A percentile compares a stretch with the other conserved stretches of the same genome.
Conservation (phyloP, 2,329 filamentous ascomycete species). For the Tolypocladium tropicale region DNA sequence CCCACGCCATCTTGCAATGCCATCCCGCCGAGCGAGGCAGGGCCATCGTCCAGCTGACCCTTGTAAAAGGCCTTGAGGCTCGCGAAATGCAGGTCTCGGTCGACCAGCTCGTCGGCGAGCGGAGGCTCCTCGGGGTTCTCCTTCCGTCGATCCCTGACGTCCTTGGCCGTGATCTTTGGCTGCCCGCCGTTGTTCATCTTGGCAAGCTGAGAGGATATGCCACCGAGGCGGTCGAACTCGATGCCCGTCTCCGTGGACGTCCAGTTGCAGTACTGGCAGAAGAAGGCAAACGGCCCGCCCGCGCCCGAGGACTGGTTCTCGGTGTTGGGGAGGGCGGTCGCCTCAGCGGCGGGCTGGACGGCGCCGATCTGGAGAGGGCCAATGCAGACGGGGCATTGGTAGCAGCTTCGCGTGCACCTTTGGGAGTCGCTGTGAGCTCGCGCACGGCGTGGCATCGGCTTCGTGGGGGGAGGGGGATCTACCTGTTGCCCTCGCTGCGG, state of each 20-base stretch:
- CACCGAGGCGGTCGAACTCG: constrained; percentile 79
- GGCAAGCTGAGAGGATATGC: constrained; percentile 70
- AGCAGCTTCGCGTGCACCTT: constrained; percentile 89
- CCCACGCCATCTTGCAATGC: constrained; percentile 31
- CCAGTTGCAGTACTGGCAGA: constrained; percentile 91
- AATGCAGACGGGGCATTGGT: constrained; percentile 84
- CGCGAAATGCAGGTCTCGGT: constrained; percentile 61
- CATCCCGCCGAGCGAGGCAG: constrained; percentile 39
- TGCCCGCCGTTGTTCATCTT: constrained; percentile 56
- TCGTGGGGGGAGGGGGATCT: constrained; percentile 14
- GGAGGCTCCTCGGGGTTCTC: constrained; percentile 28
- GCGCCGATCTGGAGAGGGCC: constrained; percentile 68
- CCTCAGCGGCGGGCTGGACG: constrained; percentile 46
- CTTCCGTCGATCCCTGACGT: constrained; percentile 41
- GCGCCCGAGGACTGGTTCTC: constrained; percentile 21
- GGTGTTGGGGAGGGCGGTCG: constrained; percentile 30
- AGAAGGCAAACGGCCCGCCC: constrained; percentile 60
- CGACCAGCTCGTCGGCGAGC: constrained; percentile 36
- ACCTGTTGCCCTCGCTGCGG: constrained; percentile 89
- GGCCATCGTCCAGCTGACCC: constrained; percentile 58
- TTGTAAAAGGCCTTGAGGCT: constrained; percentile 75
- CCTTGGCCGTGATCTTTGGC: constrained; percentile 37
- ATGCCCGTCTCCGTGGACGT: constrained; percentile 81
- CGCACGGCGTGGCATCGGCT: background rate
- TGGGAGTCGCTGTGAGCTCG: constrained; percentile 7